Evolutionary conservation across 805 yeast species (phyloP).

Genomic region (Pichia manshurica): DNA sequence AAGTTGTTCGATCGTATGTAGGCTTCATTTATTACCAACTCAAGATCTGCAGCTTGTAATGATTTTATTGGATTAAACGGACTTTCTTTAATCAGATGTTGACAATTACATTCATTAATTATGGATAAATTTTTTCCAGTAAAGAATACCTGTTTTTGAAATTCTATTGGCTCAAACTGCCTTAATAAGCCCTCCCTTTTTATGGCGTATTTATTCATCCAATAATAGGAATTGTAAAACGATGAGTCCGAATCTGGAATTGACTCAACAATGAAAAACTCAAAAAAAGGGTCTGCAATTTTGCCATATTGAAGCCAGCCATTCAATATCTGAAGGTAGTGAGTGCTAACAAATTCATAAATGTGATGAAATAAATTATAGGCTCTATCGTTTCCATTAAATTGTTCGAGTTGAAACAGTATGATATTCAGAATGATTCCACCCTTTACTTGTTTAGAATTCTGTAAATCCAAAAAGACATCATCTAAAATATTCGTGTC

Average conservation of each 20-base stretch:
- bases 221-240: slow-evolving; percentile 46
- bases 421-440: slow-evolving; percentile 64
- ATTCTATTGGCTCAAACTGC: slow-evolving; percentile 48
- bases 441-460: slow-evolving; percentile 63
- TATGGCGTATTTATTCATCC: slow-evolving; percentile 71
- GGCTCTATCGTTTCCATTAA: slow-evolving; percentile 61
- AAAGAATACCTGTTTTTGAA: slow-evolving; percentile 60
- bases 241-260: not conserved
- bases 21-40: slow-evolving; percentile 51
- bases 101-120: slow-evolving; percentile 39
- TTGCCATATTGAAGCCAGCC: slow-evolving; percentile 75
- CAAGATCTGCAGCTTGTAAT: slow-evolving; percentile 35
- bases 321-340: slow-evolving; percentile 64
- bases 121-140: slow-evolving; percentile 86
- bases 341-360: slow-evolving; percentile 52
- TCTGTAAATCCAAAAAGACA: slow-evolving; percentile 46
- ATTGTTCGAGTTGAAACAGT: slow-evolving; percentile 48
- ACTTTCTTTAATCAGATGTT: not conserved
- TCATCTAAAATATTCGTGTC: slow-evolving; percentile 34
- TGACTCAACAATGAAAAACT: slow-evolving; percentile 62
- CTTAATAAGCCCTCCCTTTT: slow-evolving; percentile 69
- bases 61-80: slow-evolving; percentile 14
- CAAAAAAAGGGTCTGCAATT: slow-evolving; percentile 73
- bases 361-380: slow-evolving; percentile 46
- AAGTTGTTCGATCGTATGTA: slow-evolving; percentile 62